These are phyloP conservation scores for Plasmodium adleri DNA, from an alignment of 169 alveolate species.

Conservation along the genomic window DNA sequence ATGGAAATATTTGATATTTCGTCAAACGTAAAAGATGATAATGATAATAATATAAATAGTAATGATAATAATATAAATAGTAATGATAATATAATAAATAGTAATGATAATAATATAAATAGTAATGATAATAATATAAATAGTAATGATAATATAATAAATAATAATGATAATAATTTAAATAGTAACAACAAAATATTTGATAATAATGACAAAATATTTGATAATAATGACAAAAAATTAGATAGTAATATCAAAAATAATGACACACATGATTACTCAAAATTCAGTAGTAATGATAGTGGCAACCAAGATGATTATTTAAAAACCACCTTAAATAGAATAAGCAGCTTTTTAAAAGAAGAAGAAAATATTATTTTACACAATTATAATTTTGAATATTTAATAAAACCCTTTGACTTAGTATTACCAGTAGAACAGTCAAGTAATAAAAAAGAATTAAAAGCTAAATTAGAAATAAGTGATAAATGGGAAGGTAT, in stretches of 20 bases:
- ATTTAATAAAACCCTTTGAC: slow-evolving; percentile 78
- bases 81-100: no score
- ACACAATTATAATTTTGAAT: slow-evolving; percentile 67
- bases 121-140: no score
- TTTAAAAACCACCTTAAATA: slow-evolving; percentile 31
- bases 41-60: no score
- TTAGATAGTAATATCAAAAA: slow-evolving; percentile 9
- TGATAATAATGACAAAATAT: neutral
- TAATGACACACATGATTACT: neutral
- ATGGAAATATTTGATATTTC: neutral
- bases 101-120: no score
- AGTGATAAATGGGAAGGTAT: slow-evolving; percentile 83
- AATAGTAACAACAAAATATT: no score
- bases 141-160: no score
- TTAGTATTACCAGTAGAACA: slow-evolving; percentile 74
- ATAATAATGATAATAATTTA: no score
- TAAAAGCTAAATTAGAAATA: slow-evolving; percentile 81
- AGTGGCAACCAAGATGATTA: slow-evolving; percentile 41
- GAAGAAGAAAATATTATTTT: slow-evolving; percentile 67
- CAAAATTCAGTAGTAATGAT: slow-evolving; percentile 35
- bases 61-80: no score
- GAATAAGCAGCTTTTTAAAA: slow-evolving; percentile 38
- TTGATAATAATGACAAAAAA: neutral
- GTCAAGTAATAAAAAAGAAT: slow-evolving; percentile 79
- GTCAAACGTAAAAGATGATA: neutral